Base-by-base conservation (phyloP, 2,329 filamentous ascomycete genomes). In the Fusarium virguliforme region DNA sequence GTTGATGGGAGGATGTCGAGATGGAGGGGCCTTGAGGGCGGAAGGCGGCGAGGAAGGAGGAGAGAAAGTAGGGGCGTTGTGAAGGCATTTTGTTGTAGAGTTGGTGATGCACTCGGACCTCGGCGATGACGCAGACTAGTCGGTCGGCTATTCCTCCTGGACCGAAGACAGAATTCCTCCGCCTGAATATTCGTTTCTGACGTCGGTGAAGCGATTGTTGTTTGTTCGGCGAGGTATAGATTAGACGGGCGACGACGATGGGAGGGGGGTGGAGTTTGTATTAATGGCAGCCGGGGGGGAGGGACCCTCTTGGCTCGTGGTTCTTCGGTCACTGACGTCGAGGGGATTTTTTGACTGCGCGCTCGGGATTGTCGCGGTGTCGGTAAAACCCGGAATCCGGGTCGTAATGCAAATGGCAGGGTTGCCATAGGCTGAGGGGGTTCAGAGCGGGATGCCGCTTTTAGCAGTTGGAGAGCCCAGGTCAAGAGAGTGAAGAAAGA, bases 11-110 rank as follows among this genome's bases (percentile, higher is more conserved):
- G 75, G 70, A 24, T 55, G 73, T 77, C 70, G 75, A 77, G 76
- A 79, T 75, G 43, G 82, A 71, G 22, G 83, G 79, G 12, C 80
- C 77, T 74, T 84, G 84, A 41, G 75, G 75, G 64, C 86, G 85
- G 76, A 88, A 87, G 78, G 86, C 85, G 77, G 85, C 84, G 78
- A 88, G 83, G 80, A 88, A 87, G 75, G 84, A 85, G 51, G 86
- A 86, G 74, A 88, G 84, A 80, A 88, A 87, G 78, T 85, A 88
- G 51, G 86, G 85, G 55, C 86, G 84, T 74, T 88, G 86, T 37
- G 85, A 85, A 53, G 86, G 83, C 85, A 87, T 87, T 53, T 34
- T 60, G 57, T 13, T 37, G 24, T 48, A 22, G 53, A 50, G 38
- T 48, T 24, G 43, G 43, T 48, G 24, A 28, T 48, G 24, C 43